Base-by-base conservation (phyloP, 2,329 filamentous ascomycete genomes). In the Cladosporium sp. region DNA sequence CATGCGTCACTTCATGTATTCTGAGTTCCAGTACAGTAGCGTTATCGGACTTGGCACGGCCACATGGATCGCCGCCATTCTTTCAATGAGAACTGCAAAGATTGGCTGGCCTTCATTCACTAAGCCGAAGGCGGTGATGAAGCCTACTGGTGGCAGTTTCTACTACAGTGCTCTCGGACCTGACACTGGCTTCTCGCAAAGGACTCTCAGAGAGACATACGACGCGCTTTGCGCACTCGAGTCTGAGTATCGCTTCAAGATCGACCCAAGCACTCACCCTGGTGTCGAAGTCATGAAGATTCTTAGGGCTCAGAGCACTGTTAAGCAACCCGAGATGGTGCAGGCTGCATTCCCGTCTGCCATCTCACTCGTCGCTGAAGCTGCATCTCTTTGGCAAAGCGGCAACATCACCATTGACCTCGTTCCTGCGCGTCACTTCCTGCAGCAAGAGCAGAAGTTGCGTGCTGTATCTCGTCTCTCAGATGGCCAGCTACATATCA, bases 51-150 rank as follows among this genome's bases (percentile, higher is more conserved):
- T 86, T 10, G 83, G 75, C 6, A 71, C 77, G 4, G 78, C 80
- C 5, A 86, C 84, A 8, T 86, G 84, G 84, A 83, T 78, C 16
- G 79, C 82, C 16, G 84, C 82, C 12, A 70, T 86, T 21, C 74
- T 85, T 4, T 81, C 82, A 0, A 74, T 85, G 29, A 76, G 77
- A 60, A 81, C 78, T 12, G 82, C 82, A 1, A 83, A 83, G 46
- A 78, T 85, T 67, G 79, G 80, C 16, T 79, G 81, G 72, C 81
- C 82, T 1, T 35, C 35, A 14, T 65, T 65, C 56, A 53, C 44
- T 40, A 65, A 65, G 33, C 67, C 66, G 0, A 67, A 62, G 46
- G 69, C 66, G 3, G 73, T 72, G 2, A 70, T 67, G n/a, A 61
- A 60, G 33, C 21, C 65, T 16, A 62, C 49, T 3, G 33, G 35